Base-by-base conservation (phyloP, 169 alveolate genomes). In the Blepharisma undulans region DNA sequence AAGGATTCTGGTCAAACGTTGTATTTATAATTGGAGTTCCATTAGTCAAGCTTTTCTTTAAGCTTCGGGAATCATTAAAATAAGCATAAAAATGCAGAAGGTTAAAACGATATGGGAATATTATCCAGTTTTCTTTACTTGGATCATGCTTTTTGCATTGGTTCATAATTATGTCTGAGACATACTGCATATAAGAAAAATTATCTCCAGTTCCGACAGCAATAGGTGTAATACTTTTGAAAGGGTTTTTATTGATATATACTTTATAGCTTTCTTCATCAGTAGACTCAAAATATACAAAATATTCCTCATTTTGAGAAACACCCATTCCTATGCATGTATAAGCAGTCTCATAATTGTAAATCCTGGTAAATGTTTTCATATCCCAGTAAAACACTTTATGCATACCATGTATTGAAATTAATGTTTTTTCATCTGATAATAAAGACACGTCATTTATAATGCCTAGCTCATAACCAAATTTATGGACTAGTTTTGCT, bases 1-100 rank as follows among this genome's bases (percentile, higher is more conserved):
- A 78, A 25, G 86, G 86, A 72, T 22, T 72, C 10, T 2, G 29
- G 14, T 6, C 33, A 72, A 25, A 25, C 6, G 80, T 29, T 72
- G 80, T 25, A 25, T 22, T 25, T 25, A 72, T 29, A 72, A 25
- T 25, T 25, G 80, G 80, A 1, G 86, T 21, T 14, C 34, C 29
- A 78, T 25, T 78, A 78, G 25, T 27, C 12, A 32, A 4, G 29
- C 86, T 5, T 78, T 36, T 72, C 10, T 72, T 72, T 25, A 72
- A 72, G 29, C 29, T 25, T 7, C 33, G 86, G 21, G 66, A 78
- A 48, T 78, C 25, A 32, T 78, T 78, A 32, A 29, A 78, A 78
- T 78, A 78, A 14, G 86, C 86, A 32, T 78, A 86, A 22, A 86
- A 66, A 32, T 86, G 91, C 12, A 66, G 84, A 14, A 36, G 27